Evolutionary conservation across 169 alveolate genomes (phyloP).

Genomic region (Plasmodium adleri): DNA sequence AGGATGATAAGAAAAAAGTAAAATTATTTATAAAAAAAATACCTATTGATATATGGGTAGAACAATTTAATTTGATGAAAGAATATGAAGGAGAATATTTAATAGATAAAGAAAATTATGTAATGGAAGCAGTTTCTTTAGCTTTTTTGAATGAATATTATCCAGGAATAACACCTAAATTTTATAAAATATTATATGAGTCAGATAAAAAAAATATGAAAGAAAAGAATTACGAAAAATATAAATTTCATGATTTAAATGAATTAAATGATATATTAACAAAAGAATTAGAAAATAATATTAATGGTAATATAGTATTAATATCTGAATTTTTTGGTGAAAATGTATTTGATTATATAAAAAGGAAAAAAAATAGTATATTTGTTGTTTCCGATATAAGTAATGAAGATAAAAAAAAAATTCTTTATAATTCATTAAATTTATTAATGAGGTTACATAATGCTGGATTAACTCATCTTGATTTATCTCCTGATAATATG

Average conservation of each 20-base stretch:
- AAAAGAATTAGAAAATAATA: slow-evolving; percentile 46
- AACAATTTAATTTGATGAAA: slow-evolving; percentile 81
- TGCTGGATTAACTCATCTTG: slow-evolving; percentile 86
- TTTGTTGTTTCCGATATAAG: slow-evolving; percentile 48
- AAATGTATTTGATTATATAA: slow-evolving; percentile 79
- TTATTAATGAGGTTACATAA: slow-evolving; percentile 79
- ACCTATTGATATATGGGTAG: slow-evolving; percentile 84
- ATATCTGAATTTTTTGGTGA: slow-evolving; percentile 82
- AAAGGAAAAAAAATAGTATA: slow-evolving; percentile 37
- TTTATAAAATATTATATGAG: slow-evolving; percentile 80
- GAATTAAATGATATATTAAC: slow-evolving; percentile 57
- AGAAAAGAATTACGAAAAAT: background rate
- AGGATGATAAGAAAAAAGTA: slow-evolving; percentile 22
- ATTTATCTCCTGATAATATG: slow-evolving; percentile 87
- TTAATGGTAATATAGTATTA: slow-evolving; percentile 77
- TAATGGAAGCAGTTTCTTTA: slow-evolving; percentile 86
- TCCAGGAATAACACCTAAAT: slow-evolving; percentile 81
- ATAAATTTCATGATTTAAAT: slow-evolving; percentile 16
- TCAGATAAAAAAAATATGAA: slow-evolving; percentile 10
- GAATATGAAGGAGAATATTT: slow-evolving; percentile 83
- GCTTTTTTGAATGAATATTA: slow-evolving; percentile 78
- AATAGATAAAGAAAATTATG: slow-evolving; percentile 88
- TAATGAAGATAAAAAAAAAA: slow-evolving; percentile 78
- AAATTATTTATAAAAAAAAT: slow-evolving; percentile 81
- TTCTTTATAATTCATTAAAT: slow-evolving; percentile 77